Evolutionary conservation across 495 filamentous ascomycete species (phyloP), one percentile per base, ranked within the genome.

Genomic region (Trichoderma erinaceum): DNA sequence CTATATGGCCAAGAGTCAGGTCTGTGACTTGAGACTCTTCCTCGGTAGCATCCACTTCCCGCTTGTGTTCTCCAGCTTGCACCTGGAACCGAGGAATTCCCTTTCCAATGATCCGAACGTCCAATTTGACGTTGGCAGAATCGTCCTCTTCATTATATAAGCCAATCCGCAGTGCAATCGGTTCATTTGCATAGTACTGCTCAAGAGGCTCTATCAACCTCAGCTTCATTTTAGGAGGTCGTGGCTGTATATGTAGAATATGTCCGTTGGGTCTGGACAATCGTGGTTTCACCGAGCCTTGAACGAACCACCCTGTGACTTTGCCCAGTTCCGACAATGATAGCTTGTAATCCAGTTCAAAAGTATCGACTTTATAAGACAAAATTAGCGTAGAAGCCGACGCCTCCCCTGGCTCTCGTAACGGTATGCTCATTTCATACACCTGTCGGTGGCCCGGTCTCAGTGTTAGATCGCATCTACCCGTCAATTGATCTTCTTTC

Each of bases 211-310:
- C 82, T 2, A 83, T 79, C 25, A 90, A 76, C 32, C 79, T 82
- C 43, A 98, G 84, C 69, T 90, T 86, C 77, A 99, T 88, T 75
- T 97, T 98, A 0, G 95, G 95, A 50, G 95, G 95, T 73, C 95
- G 90, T 5, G 94, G 95, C 67, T 92, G 81, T 43, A 98, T 87
- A 63, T 84, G 90, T 41, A 89, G 82, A 70, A 78, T 70, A 21
- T 81, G 79, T 13, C 84, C 79, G 44, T 85, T 79, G 29, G 72
- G 69, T 50, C 83, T 78, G 27, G 82, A 77, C 4, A 89, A 61
- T 43, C 75, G 80, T 70, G 81, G 84, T 41, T 78, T 78, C 16
- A 74, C 76, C 3, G 78, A 70, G 25, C 77, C 78, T 21, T 82
- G 75, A 23, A 82, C 75, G 83, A 88, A 88, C 86, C 89, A 90